Conservation (phyloP, 768 basidiomycete genomes). For the Chalciporus chontae region DNA sequence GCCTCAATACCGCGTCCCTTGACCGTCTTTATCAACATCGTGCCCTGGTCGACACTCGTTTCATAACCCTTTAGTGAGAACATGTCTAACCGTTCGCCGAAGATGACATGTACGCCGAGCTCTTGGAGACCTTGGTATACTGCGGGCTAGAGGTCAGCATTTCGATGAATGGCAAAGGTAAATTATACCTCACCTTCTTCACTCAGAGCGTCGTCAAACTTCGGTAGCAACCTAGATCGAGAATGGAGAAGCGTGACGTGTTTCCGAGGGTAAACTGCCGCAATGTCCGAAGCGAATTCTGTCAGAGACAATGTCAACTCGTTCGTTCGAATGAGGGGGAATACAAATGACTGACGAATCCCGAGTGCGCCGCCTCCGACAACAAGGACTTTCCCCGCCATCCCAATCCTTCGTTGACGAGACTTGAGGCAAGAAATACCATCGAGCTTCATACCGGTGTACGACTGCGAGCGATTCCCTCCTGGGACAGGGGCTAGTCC, state of each 20-base stretch:
- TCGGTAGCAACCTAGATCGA: conserved; percentile 47
- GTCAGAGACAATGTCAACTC: neutral
- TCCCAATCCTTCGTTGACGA: conserved; percentile 47
- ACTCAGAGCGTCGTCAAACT: conserved; percentile 52
- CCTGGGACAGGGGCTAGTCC: neutral
- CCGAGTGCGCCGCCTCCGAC: conserved; percentile 75
- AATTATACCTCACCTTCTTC: conserved; percentile 39
- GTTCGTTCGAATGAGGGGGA: neutral
- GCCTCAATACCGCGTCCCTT: conserved; percentile 50
- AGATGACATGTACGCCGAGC: conserved; percentile 45
- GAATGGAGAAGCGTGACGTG: conserved; percentile 60
- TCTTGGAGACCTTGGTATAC: conserved; percentile 35
- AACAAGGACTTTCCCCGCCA: conserved; percentile 51
- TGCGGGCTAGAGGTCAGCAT: neutral
- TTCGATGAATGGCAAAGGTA: neutral
- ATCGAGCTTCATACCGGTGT: conserved; percentile 45
- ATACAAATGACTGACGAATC: conserved; percentile 46
- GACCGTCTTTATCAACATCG: conserved; percentile 40
- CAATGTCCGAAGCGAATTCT: conserved; percentile 68
- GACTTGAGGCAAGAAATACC: conserved; percentile 48
- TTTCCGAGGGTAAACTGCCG: conserved; percentile 48
- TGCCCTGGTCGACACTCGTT: neutral
- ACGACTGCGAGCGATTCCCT: conserved; percentile 6
- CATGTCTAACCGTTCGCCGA: conserved; percentile 53
- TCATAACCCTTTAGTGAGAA: conserved; percentile 24